These are phyloP conservation scores for Cydonia oblonga DNA, from an alignment of 331 rosid genomes.

Conservation along the genomic window DNA sequence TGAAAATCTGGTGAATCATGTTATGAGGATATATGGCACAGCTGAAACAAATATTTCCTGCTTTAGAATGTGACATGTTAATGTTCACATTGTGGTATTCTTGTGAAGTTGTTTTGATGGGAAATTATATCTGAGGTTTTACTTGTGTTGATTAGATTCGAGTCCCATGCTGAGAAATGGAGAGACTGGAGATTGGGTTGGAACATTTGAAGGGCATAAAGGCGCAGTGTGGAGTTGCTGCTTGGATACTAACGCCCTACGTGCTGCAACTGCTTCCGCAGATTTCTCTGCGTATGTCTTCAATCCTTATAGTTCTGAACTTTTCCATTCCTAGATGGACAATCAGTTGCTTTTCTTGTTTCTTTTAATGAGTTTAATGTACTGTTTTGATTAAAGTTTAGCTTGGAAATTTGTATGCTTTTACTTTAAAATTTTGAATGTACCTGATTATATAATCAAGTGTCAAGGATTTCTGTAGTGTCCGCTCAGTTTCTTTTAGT, in stretches of 20 bases:
- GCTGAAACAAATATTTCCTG: neutral
- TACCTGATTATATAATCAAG: no score
- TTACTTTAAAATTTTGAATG: no score
- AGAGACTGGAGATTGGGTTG: slow-evolving; percentile 98
- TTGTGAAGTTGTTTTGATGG: neutral
- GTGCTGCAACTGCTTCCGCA: slow-evolving; percentile 96
- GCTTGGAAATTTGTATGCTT: no score
- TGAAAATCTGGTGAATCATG: neutral
- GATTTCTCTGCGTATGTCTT: slow-evolving; percentile 82
- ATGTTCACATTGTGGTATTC: neutral
- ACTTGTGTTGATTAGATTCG: slow-evolving; percentile 45
- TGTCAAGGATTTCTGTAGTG: neutral
- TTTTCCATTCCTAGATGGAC: neutral
- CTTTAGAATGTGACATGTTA: neutral
- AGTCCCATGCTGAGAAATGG: slow-evolving; percentile 97
- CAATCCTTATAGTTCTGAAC: neutral
- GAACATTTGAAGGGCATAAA: slow-evolving; percentile 96
- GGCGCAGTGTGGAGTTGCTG: slow-evolving; percentile 99
- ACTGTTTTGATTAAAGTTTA: neutral
- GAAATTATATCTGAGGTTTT: neutral
- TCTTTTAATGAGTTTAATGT: neutral
- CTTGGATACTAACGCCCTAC: slow-evolving; percentile 86
- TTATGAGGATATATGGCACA: neutral
- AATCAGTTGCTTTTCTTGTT: neutral
- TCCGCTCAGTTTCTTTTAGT: neutral